Base-by-base conservation (phyloP, 306 rosid species). In the Acacia confusa region DNA sequence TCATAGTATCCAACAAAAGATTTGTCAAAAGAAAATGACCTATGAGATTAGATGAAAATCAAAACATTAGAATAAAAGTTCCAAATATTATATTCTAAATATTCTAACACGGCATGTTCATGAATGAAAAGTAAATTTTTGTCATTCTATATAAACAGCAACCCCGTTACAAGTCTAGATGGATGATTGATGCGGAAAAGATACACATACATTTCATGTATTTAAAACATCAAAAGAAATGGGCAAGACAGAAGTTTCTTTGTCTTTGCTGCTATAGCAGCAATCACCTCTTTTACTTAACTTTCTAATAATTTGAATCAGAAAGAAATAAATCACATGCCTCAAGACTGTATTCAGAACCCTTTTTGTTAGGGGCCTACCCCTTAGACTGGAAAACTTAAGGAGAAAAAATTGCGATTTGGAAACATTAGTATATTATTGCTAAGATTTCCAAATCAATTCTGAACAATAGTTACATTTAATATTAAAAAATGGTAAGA, bases 1-100 rank as follows among this genome's bases (percentile, higher is more conserved):
- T 93, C 96, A 93, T 90, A 9, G 82, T 87, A 24, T 93, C 99
- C 90, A 93, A 69, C 78, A 95, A 83, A 80, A 95, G 96, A 81
- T 90, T 79, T 75, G 98, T 90, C 84, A 95, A 77, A 48, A 93
- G 96, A 94, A 95, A 93, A 86, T 90, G 97, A 61, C 98, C 99
- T 95, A 93, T 60, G 81, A 8, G 75, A 67, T 53, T 20, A 38
- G 22, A 41, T 47, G 17, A 76, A 67, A 61, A 43, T 48, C 10
- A 45, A 72, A 87, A 25, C 12, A 43, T 45, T 34, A 57, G 9
- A 50, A 24, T 28, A 64, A 48, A 19, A 55, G n/a, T 78, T 53
- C 34, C 4, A 36, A 41, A 78, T n/a, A n/a, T n/a, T n/a, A n/a
- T n/a, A n/a, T 78, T 53, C 34, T 2, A 36, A 41, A 78, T 57